Conservation (phyloP, 1,139 yeast species). For the Torulaspora globosa region DNA sequence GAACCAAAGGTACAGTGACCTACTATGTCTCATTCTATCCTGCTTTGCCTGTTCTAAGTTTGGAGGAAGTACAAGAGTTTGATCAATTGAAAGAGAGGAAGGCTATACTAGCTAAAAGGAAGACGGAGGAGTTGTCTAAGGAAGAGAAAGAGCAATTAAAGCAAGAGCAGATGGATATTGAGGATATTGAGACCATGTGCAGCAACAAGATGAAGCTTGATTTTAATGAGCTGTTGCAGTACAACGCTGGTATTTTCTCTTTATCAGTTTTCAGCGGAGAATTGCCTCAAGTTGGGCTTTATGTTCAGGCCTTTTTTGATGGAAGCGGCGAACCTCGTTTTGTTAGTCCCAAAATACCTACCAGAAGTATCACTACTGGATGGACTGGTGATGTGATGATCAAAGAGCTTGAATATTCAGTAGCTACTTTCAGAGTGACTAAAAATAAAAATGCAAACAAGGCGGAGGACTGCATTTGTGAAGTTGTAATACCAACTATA, state of each 20-base stretch:
- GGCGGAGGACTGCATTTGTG: slow-evolving; percentile 58
- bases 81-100: slow-evolving; percentile 43
- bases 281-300: slow-evolving; percentile 51
- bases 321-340: slow-evolving; percentile 61
- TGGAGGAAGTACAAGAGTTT: slow-evolving; percentile 64
- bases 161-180: slow-evolving; percentile 37
- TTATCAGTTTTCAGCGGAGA: slow-evolving; percentile 59
- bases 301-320: slow-evolving; percentile 72
- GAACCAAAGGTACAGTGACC: slow-evolving; percentile 74
- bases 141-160: slow-evolving; percentile 29
- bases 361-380: slow-evolving; percentile 45
- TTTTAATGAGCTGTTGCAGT: slow-evolving; percentile 56
- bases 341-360: slow-evolving; percentile 47
- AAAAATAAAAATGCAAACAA: slow-evolving; percentile 52
- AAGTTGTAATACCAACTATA: slow-evolving; percentile 60
- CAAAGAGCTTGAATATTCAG: slow-evolving; percentile 73
- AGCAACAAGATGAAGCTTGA: slow-evolving; percentile 53
- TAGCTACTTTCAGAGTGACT: slow-evolving; percentile 56
- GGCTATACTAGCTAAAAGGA: slow-evolving; percentile 33
- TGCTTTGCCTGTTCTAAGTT: slow-evolving; percentile 66
- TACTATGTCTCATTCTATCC: slow-evolving; percentile 83
- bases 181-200: slow-evolving; percentile 41
- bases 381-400: slow-evolving; percentile 69
- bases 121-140: slow-evolving; percentile 31
- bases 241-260: slow-evolving; percentile 73